A percentile compares a stretch with the other conserved stretches of the same genome.
Conservation (phyloP, 495 filamentous ascomycete genomes). For the Hypoxylon perforatum region DNA sequence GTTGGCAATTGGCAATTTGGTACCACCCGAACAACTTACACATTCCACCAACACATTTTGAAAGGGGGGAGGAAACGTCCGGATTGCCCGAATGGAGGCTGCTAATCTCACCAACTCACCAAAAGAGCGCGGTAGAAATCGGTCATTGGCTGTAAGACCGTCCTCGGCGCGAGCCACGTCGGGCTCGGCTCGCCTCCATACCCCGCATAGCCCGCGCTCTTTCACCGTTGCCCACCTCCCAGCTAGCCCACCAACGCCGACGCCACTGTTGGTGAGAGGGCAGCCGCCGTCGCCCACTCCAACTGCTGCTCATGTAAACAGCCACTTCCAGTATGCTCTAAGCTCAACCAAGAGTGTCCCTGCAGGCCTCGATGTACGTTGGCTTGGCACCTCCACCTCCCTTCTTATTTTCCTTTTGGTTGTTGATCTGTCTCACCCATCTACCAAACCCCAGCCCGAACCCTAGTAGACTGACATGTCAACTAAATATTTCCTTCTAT, state of each 20-base stretch:
- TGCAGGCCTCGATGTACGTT: slow-evolving; percentile 14
- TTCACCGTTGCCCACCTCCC: slow-evolving; percentile 18
- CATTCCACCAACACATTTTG: too few species aligned
- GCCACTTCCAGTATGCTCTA: slow-evolving; percentile 29
- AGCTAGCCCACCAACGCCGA: slow-evolving; percentile 14
- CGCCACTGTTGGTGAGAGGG: slow-evolving; percentile 3
- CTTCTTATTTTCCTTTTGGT: slow-evolving; percentile 11
- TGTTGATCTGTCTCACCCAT: slow-evolving; percentile 1
- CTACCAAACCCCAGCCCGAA: not conserved
- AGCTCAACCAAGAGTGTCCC: slow-evolving; percentile 17
- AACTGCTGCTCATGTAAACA: not conserved
- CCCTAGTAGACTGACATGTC: slow-evolving; percentile 2
- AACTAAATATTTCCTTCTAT: slow-evolving; percentile 6
- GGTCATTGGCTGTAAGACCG: slow-evolving; percentile 34
- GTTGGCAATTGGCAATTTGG: too few species aligned
- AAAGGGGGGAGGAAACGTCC: too few species aligned
- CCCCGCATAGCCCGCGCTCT: slow-evolving; percentile 35
- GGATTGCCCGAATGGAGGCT: slow-evolving; percentile 32
- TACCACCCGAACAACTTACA: too few species aligned
- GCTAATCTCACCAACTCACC: slow-evolving; percentile 22
- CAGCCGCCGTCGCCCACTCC: slow-evolving; percentile 20
- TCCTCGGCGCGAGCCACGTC: slow-evolving; percentile 27
- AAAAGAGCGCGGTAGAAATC: slow-evolving; percentile 31
- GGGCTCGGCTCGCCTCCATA: slow-evolving; percentile 21
- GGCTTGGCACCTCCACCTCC: not conserved